Evolutionary conservation across 768 basidiomycete species (phyloP), one percentile per base, ranked within the genome.

Genomic region (Hirschioporus abietinus): DNA sequence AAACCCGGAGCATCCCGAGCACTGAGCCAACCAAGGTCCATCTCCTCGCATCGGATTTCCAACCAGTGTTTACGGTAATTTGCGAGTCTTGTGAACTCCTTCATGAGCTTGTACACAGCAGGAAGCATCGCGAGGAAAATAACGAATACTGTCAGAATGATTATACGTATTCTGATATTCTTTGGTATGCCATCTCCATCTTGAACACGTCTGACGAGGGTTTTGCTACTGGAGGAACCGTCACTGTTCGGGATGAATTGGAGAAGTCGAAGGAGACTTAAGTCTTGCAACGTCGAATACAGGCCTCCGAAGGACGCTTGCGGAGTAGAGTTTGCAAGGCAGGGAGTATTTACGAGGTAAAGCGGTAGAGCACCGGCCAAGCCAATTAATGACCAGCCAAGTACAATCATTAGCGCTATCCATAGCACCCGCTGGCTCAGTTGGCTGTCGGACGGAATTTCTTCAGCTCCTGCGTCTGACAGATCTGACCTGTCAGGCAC

Each of bases 1-100:
- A 91, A 89, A 1, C 89, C 90, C 20, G 87, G 88, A 1, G 90
- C 89, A 25, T 80, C 74, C 4, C 76, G 78, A 0, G 84, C 85
- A 71, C 87, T 86, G 58, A 93, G 76, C 87, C 91, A 93, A 7
- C 86, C 92, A 78, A 95, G 81, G 71, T 93, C 91, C 67, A 87
- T 80, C 1, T 86, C 85, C 68, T 84, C 84, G 72, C 92, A 91
- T 64, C 83, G 84, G 1, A 86, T 77, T 34, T 85, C 79, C 20
- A 86, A 72, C 87, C 92, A 93, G 30, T 83, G 80, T 58, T 78
- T 76, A 62, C 88, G 81, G 71, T 84, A 87, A 8, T 77, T 81
- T 2, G 84, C 81, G 2, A 90, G 75, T 18, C 72, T 76, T 71
- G 82, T 84, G 72, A 90, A 88, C 74, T 92, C 89, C 68, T 78